Evolutionary conservation across 257 asterid genomes (phyloP).

Genomic region (Solanum pennellii): DNA sequence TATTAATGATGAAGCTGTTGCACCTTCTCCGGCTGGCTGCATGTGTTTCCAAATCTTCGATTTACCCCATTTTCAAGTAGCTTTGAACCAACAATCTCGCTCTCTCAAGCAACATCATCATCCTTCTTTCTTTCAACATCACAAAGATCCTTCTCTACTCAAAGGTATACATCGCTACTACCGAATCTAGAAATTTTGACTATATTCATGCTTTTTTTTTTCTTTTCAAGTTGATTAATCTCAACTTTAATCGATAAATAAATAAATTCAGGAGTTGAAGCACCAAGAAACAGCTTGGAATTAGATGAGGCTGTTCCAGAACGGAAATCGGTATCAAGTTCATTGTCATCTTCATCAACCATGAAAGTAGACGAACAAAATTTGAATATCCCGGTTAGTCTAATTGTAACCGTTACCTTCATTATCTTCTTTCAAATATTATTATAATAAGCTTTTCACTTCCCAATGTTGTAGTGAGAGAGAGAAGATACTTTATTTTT

Average conservation of each 20-base stretch:
- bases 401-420: slow-evolving; percentile 32
- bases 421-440: neutral
- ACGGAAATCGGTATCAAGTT: slow-evolving; percentile 5
- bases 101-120: slow-evolving; percentile 4
- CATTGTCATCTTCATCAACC: slow-evolving; percentile 9
- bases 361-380: slow-evolving; percentile 17
- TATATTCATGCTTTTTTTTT: neutral
- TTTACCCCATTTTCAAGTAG: slow-evolving; percentile 36
- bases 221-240: neutral
- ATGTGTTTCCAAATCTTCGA: slow-evolving; percentile 75
- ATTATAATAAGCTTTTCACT: slow-evolving; percentile 1
- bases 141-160: slow-evolving; percentile 12
- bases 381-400: slow-evolving; percentile 21
- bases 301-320: slow-evolving; percentile 21
- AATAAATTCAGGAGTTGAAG: slow-evolving; percentile 49
- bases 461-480: slow-evolving; percentile 15
- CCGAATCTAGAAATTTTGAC: neutral
- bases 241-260: neutral
- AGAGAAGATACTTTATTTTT: neutral
- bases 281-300: slow-evolving; percentile 92
- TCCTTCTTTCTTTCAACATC: slow-evolving; percentile 14
- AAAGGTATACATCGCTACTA: slow-evolving; percentile 22
- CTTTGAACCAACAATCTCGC: slow-evolving; percentile 32
- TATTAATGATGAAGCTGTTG: neutral
- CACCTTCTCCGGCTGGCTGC: slow-evolving; percentile 47